phyloP scores from a whole-genome alignment of 768 basidiomycete genomes.

The Russula lepida region DNA sequence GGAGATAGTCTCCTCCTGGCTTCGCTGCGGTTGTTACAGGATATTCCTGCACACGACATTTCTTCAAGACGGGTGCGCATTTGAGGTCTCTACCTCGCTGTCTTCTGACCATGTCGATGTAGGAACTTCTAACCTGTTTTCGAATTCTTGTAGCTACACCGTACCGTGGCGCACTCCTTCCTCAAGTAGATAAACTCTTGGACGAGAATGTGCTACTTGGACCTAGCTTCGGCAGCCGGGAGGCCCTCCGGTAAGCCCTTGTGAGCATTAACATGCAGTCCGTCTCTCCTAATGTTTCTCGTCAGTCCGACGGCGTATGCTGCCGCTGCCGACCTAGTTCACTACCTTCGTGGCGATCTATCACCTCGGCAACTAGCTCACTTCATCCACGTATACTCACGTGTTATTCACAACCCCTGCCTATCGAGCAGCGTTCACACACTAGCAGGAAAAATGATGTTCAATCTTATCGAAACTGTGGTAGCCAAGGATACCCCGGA shows the following conservation, averaged over 20 bases:
- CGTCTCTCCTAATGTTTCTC: conserved; percentile 3
- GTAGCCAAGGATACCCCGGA: conserved; percentile 62
- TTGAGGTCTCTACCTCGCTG: not conserved
- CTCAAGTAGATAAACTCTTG: conserved; percentile 81
- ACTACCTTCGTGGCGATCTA: conserved; percentile 81
- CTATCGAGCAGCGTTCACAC: conserved; percentile 77
- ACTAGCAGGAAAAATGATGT: conserved; percentile 87
- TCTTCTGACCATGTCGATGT: conserved; percentile 9
- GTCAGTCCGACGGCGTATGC: conserved; percentile 71
- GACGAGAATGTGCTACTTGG: conserved; percentile 89
- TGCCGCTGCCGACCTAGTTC: conserved; percentile 86
- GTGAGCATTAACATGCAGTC: conserved; percentile 2
- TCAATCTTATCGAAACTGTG: conserved; percentile 79
- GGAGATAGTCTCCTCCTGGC: conserved; percentile 74
- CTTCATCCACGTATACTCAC: conserved; percentile 78
- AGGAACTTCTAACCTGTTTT: conserved; percentile 91
- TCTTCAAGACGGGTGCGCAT: conserved; percentile 63
- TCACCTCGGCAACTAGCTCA: conserved; percentile 64
- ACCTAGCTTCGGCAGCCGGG: conserved; percentile 71
- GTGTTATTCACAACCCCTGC: conserved; percentile 82
- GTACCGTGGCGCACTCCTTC: conserved; percentile 68
- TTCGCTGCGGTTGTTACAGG: conserved; percentile 82
- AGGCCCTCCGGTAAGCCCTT: conserved; percentile 61
- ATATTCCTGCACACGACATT: conserved; percentile 83
- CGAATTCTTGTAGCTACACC: conserved; percentile 79